phyloP scores from a whole-genome alignment of 1,139 yeast species.

The Protomyces lactucae-debilis region DNA sequence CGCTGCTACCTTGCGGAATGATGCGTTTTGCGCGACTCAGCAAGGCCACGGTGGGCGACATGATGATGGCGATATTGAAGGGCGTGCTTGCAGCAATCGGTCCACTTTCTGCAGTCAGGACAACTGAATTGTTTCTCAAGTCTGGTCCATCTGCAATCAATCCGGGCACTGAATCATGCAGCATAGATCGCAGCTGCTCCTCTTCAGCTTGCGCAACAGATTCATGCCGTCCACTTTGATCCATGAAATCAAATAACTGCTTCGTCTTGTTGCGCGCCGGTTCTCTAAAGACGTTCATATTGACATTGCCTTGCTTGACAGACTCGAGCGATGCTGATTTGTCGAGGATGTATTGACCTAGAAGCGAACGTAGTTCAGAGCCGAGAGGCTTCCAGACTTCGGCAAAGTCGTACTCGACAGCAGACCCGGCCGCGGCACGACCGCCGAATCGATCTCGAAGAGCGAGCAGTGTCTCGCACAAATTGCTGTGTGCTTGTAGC shows the following conservation, averaged over 20 bases:
- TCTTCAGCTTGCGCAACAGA: neutral
- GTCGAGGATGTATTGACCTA: constrained; percentile 22
- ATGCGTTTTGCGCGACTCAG: constrained; percentile 14
- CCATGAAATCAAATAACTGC: constrained; percentile 1
- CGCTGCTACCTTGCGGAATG: neutral
- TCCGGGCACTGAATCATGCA: constrained; percentile 20
- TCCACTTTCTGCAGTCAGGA: neutral
- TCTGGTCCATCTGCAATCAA: constrained; percentile 10
- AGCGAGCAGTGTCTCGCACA: constrained; percentile 16
- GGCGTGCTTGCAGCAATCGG: constrained; percentile 4
- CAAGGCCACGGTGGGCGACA: constrained; percentile 26
- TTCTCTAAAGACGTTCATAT: constrained; percentile 1
- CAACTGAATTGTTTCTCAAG: neutral
- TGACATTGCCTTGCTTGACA: neutral
- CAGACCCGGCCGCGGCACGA: neutral
- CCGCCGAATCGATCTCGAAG: constrained; percentile 3
- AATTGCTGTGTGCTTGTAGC: constrained; percentile 24
- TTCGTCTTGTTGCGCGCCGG: neutral
- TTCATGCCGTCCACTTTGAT: neutral
- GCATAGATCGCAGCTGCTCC: constrained; percentile 10
- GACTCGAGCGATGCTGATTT: neutral
- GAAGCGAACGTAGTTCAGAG: constrained; percentile 21
- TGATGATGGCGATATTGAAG: constrained; percentile 25
- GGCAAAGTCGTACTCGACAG: constrained; percentile 5
- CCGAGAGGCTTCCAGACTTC: constrained; percentile 29